Evolutionary conservation across 1,139 yeast species (phyloP).

Genomic region (Meyerozyma athensensis): DNA sequence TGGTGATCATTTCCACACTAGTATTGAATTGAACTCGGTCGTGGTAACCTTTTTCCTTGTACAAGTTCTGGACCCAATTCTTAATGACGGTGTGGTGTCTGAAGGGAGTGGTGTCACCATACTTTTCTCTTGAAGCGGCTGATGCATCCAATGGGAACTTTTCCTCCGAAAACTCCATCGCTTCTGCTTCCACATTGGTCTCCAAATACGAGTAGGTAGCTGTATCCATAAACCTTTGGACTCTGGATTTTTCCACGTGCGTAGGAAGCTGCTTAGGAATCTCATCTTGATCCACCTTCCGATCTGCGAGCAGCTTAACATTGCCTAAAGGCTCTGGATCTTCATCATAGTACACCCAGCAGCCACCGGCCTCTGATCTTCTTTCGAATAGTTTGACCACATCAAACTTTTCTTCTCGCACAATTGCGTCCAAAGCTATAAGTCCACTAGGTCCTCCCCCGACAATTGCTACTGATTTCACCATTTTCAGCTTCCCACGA

Average conservation of each 20-base stretch:
- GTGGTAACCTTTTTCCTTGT: conserved; percentile 18
- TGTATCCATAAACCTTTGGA: conserved; percentile 20
- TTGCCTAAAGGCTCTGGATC: conserved; percentile 19
- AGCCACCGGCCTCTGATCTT: conserved; percentile 39
- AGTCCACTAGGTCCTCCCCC: conserved; percentile 56
- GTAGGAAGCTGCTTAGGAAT: conserved; percentile 11
- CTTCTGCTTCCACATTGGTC: conserved; percentile 13
- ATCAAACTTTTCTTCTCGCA: conserved; percentile 26
- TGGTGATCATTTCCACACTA: conserved; percentile 10
- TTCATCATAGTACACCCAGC: conserved; percentile 11
- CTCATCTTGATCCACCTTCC: conserved; percentile 9
- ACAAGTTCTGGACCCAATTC: conserved; percentile 14
- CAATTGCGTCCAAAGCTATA: conserved; percentile 34
- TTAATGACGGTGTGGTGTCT: conserved; percentile 11
- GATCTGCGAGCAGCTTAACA: conserved; percentile 11
- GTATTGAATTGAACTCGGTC: conserved; percentile 9
- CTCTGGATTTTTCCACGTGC: conserved; percentile 10
- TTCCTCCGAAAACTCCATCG: conserved; percentile 16
- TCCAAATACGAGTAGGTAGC: conserved; percentile 13
- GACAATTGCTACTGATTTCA: conserved; percentile 37
- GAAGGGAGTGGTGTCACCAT: conserved; percentile 15
- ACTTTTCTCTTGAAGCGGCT: conserved; percentile 13
- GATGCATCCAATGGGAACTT: conserved; percentile 11
- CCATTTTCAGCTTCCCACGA: no score
- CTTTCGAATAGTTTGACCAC: conserved; percentile 37